These are phyloP conservation scores for Prosopis cineraria DNA, from an alignment of 306 rosid species.

Conservation along the genomic window DNA sequence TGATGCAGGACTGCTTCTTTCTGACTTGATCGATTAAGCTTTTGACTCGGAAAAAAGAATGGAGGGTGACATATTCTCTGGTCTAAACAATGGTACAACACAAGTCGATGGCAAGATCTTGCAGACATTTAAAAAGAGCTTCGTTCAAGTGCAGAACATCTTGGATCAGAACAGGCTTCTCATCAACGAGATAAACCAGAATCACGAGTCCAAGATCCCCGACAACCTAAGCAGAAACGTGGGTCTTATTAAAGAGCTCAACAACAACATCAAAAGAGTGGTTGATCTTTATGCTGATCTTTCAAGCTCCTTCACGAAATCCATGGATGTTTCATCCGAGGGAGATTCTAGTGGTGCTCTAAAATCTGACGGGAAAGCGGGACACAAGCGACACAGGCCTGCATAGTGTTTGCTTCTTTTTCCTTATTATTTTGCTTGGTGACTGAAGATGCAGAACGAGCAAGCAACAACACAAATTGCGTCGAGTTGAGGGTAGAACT, in stretches of 20 bases:
- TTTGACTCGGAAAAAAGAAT: conserved; percentile 46
- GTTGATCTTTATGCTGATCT: conserved; percentile 97
- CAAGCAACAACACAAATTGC: background rate
- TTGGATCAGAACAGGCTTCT: conserved; percentile 94
- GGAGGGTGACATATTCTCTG: conserved; percentile 95
- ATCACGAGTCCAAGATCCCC: conserved; percentile 93
- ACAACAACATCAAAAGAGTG: conserved; percentile 94
- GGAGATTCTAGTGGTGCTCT: conserved; percentile 93
- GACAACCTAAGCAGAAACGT: conserved; percentile 92
- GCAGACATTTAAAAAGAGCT: conserved; percentile 87
- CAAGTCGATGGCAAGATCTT: conserved; percentile 75
- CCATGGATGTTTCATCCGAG: conserved; percentile 89
- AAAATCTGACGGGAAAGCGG: conserved; percentile 76
- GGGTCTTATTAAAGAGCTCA: conserved; percentile 85
- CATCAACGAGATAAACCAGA: conserved; percentile 95
- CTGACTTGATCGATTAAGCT: conserved; percentile 46
- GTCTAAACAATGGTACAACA: conserved; percentile 58
- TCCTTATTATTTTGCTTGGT: conserved; percentile 38
- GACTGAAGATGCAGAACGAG: conserved; percentile 21
- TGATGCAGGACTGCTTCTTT: conserved; percentile 58
- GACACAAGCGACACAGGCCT: conserved; percentile 77
- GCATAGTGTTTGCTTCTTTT: conserved; percentile 31
- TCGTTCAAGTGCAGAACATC: conserved; percentile 86
- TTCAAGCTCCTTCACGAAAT: conserved; percentile 79
- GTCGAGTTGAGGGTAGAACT: conserved; percentile 30